Conservation (phyloP, 495 filamentous ascomycete genomes). For the Aspergillus mulundensis region DNA sequence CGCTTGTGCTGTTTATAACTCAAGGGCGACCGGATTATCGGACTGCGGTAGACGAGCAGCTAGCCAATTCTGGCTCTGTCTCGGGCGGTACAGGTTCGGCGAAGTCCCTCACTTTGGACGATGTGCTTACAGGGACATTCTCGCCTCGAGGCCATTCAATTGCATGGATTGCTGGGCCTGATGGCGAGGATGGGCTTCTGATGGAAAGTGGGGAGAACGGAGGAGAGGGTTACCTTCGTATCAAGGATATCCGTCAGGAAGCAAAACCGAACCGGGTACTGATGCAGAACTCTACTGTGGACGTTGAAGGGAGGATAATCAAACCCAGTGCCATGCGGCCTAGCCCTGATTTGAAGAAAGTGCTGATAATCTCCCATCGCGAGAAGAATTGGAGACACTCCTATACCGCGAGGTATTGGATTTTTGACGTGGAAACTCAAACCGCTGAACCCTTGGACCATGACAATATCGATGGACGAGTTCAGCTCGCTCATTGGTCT, state of each 20-base stretch:
- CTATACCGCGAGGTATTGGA: slow-evolving; percentile 79
- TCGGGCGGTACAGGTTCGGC: slow-evolving; percentile 62
- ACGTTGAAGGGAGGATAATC: slow-evolving; percentile 50
- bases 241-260: slow-evolving; percentile 75
- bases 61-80: slow-evolving; percentile 59
- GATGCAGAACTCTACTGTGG: slow-evolving; percentile 65
- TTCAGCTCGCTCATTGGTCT: slow-evolving; percentile 88
- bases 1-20: slow-evolving; percentile 69
- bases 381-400: slow-evolving; percentile 86
- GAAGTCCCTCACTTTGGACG: slow-evolving; percentile 75
- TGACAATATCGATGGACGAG: slow-evolving; percentile 54
- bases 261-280: slow-evolving; percentile 50
- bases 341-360: slow-evolving; percentile 77
- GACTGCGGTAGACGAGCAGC: slow-evolving; percentile 21
- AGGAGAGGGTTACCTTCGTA: slow-evolving; percentile 68
- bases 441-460: slow-evolving; percentile 75
- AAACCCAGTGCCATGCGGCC: slow-evolving; percentile 60
- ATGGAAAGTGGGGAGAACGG: slow-evolving; percentile 57
- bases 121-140: slow-evolving; percentile 75
- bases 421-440: slow-evolving; percentile 86
- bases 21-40: slow-evolving; percentile 33
- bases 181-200: slow-evolving; percentile 82
- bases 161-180: slow-evolving; percentile 80
- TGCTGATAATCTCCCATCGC: slow-evolving; percentile 68
- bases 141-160: slow-evolving; percentile 62